Percentiles rank a stretch among this genome's conserved stretches.
Evolutionary conservation across 352 stramenopile species (phyloP).

Genomic region (Peronosclerospora sorghi): DNA sequence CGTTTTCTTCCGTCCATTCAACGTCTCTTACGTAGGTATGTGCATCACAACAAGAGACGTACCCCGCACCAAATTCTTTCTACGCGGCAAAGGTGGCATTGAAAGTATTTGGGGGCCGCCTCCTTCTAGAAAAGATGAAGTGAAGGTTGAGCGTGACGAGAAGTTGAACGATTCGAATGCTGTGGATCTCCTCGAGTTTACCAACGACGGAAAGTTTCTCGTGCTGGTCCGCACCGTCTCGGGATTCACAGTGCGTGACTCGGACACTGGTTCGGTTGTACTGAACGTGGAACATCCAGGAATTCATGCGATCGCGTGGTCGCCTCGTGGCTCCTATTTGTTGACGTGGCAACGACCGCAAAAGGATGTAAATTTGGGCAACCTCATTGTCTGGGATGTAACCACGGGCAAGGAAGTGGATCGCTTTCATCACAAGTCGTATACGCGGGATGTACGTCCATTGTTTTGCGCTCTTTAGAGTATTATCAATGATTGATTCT

Average conservation of each 20-base stretch:
- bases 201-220: slow-evolving; percentile 47
- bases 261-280: slow-evolving; percentile 49
- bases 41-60: slow-evolving; percentile 4
- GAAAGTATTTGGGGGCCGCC: slow-evolving; percentile 67
- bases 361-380: slow-evolving; percentile 59
- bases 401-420: slow-evolving; percentile 41
- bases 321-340: slow-evolving; percentile 67
- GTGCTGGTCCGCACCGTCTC: slow-evolving; percentile 48
- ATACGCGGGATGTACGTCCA: slow-evolving; percentile 58
- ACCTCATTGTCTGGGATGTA: slow-evolving; percentile 78
- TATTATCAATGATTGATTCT: too few species aligned
- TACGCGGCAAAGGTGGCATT: slow-evolving; percentile 65
- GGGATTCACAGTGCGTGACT: slow-evolving; percentile 59
- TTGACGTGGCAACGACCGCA: slow-evolving; percentile 82
- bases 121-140: slow-evolving; percentile 32
- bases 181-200: slow-evolving; percentile 70
- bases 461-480: background rate
- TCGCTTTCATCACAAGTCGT: slow-evolving; percentile 82
- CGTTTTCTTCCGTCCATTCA: too few species aligned
- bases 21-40: background rate
- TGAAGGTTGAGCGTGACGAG: slow-evolving; percentile 44
- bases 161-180: slow-evolving; percentile 26
- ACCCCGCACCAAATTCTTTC: slow-evolving; percentile 74
- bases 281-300: slow-evolving; percentile 56
- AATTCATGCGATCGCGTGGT: slow-evolving; percentile 74